phyloP scores from a whole-genome alignment of 352 stramenopile genomes.

The Phytophthora meadii region DNA sequence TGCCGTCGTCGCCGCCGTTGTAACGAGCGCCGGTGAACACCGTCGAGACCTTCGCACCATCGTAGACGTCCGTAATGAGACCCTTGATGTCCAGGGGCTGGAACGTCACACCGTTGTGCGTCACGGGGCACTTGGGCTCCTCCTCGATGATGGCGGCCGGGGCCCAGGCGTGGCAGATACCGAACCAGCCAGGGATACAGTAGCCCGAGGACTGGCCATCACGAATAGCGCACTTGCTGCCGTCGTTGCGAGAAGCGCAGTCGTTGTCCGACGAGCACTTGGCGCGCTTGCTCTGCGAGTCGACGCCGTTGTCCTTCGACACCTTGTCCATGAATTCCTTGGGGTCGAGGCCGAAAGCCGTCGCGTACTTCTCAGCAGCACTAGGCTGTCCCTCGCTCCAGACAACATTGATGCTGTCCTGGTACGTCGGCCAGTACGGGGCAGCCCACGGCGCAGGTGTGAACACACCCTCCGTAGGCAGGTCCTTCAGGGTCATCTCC shows the following conservation, averaged over 20 bases:
- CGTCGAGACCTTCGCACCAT: conserved; percentile 31
- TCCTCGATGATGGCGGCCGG: conserved; percentile 47
- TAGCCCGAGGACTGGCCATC: conserved; percentile 37
- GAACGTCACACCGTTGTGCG: conserved; percentile 55
- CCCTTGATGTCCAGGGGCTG: conserved; percentile 59
- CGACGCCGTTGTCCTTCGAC: conserved; percentile 42
- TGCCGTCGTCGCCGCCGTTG: conserved; percentile 25
- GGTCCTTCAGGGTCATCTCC: conserved; percentile 32
- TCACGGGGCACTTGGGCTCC: conserved; percentile 53
- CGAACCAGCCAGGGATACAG: conserved; percentile 55
- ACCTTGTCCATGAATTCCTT: conserved; percentile 46
- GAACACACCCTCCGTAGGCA: conserved; percentile 23
- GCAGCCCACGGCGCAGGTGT: conserved; percentile 44
- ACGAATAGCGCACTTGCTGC: conserved; percentile 42
- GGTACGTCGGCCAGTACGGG: conserved; percentile 70
- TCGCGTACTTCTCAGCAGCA: conserved; percentile 57
- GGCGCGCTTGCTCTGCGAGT: conserved; percentile 26
- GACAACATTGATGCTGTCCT: conserved; percentile 72
- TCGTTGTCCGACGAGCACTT: conserved; percentile 36
- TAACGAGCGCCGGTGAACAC: conserved; percentile 55
- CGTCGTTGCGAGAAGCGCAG: conserved; percentile 25
- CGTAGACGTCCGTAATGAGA: conserved; percentile 50
- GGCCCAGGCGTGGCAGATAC: conserved; percentile 61
- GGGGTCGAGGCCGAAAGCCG: conserved; percentile 47
- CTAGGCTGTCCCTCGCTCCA: conserved; percentile 26